Evolutionary conservation across 495 filamentous ascomycete species (phyloP).

Genomic region (Penicillium paxilli): DNA sequence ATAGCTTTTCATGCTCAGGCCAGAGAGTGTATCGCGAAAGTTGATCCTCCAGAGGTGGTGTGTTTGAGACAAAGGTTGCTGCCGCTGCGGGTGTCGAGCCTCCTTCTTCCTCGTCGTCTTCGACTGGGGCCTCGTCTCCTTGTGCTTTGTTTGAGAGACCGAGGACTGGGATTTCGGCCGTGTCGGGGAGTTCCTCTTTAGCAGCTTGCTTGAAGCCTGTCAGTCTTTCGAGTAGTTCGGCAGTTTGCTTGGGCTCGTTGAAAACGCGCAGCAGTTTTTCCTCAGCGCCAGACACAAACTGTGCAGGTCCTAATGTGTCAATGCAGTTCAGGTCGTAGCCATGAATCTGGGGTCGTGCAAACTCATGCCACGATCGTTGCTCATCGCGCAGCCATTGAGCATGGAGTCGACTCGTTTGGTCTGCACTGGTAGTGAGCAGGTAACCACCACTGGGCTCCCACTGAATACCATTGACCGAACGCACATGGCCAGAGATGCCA

Average conservation of each 20-base stretch:
- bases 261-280: conserved; percentile 97
- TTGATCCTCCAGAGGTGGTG: conserved; percentile 87
- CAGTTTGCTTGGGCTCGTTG: conserved; percentile 82
- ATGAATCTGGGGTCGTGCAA: conserved; percentile 94
- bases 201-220: conserved; percentile 54
- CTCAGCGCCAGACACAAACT: conserved; percentile 94
- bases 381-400: conserved; percentile 71
- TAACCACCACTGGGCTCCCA: conserved; percentile 86
- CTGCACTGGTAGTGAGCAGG: conserved; percentile 82
- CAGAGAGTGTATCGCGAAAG: conserved; percentile 88
- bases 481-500: conserved; percentile 82
- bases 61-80: conserved; percentile 43
- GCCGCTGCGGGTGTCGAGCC: conserved; percentile 20
- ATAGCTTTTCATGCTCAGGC: conserved; percentile 96
- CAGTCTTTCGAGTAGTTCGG: conserved; percentile 66
- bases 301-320: conserved; percentile 63
- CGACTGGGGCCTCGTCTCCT: conserved; percentile 51
- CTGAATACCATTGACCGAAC: conserved; percentile 72
- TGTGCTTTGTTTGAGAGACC: conserved; percentile 96
- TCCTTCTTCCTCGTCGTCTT: conserved; percentile 40
- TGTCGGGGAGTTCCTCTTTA: conserved; percentile 66
- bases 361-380: conserved; percentile 81
- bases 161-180: conserved; percentile 89
- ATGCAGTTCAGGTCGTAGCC: conserved; percentile 98
- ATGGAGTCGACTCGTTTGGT: conserved; percentile 93